Evolutionary conservation across 495 filamentous ascomycete genomes (phyloP), one percentile per base, ranked within the genome.

Genomic region (Clohesyomyces aquaticus): DNA sequence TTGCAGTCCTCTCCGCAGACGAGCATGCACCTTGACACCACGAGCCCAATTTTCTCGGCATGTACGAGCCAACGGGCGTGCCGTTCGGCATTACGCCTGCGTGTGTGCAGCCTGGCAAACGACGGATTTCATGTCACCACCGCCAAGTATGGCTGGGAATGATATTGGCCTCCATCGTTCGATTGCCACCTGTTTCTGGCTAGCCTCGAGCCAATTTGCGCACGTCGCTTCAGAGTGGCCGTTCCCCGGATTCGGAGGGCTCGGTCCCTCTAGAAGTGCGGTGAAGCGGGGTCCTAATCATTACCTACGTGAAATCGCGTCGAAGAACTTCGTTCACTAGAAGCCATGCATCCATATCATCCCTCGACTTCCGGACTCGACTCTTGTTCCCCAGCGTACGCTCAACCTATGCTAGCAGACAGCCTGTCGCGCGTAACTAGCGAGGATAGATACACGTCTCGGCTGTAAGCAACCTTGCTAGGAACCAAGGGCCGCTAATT

Each of bases 361-460:
- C n/a, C n/a, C n/a, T n/a, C n/a, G n/a, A n/a, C 35, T 42, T 42
- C 35, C 9, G 35, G 35, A n/a, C n/a, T n/a, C n/a, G n/a, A n/a
- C n/a, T n/a, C n/a, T n/a, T n/a, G n/a, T n/a, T n/a, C 32, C 32
- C 32, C 32, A 38, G 32, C 32, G 6, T 38, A 14, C 32, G 32
- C 32, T 38, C 32, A 38, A 38, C 6, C 49, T 6, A 52, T 9
- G 45, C 45, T 23, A 48, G 18, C 8, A 6, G n/a, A 18, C n/a
- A 8, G 16, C 18, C 45, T 23, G 21, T 18, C 21, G 8, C n/a
- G 16, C 18, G 6, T n/a, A 6, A 48, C 4, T 23, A 4, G 18
- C 45, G 6, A 48, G 45, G 45, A 48, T 48, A 52, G 45, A 48
- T 48, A 52, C 23, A 52, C 28, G 51, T 55, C 26, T 55, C 51